phyloP scores from a whole-genome alignment of 2,329 filamentous ascomycete genomes.

The Chaetomium olivaceum region DNA sequence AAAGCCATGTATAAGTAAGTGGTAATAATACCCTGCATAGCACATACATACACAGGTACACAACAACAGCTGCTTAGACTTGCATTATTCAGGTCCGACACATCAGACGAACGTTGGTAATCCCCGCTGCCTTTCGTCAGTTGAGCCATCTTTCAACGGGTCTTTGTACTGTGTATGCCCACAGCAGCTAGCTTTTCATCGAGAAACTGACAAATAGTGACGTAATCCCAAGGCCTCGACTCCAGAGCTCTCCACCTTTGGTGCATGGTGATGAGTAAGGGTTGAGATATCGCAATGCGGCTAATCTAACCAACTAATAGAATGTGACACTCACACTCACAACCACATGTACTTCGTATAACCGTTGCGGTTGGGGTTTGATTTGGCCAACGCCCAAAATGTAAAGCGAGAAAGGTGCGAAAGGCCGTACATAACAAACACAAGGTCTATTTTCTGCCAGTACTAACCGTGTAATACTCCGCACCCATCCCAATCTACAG shows the following conservation, averaged over 20 bases:
- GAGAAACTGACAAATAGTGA: slow-evolving; percentile 21
- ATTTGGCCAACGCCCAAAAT: background rate
- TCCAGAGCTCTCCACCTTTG: background rate
- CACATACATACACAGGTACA: background rate
- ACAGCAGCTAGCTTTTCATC: background rate
- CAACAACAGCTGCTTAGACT: background rate
- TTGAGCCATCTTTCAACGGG: too few species aligned
- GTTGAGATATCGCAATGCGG: background rate
- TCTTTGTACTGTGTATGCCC: background rate
- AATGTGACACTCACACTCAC: background rate
- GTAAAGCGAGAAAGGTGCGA: background rate
- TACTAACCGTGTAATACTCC: background rate
- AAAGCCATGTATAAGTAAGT: background rate
- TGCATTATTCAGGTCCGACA: background rate
- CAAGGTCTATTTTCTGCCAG: slow-evolving; percentile 8
- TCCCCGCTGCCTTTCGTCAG: background rate
- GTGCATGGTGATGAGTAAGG: slow-evolving; percentile 20
- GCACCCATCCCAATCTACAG: background rate
- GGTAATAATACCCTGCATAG: background rate
- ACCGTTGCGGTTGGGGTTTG: background rate
- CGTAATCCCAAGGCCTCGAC: slow-evolving; percentile 10
- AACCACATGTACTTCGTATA: too few species aligned
- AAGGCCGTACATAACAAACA: background rate
- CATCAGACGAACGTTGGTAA: slow-evolving; percentile 12
- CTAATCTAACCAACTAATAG: background rate